A percentile compares a stretch with the other conserved stretches of the same genome.
phyloP scores from a whole-genome alignment of 495 filamentous ascomycete species.

The Penicillium riverlandense region DNA sequence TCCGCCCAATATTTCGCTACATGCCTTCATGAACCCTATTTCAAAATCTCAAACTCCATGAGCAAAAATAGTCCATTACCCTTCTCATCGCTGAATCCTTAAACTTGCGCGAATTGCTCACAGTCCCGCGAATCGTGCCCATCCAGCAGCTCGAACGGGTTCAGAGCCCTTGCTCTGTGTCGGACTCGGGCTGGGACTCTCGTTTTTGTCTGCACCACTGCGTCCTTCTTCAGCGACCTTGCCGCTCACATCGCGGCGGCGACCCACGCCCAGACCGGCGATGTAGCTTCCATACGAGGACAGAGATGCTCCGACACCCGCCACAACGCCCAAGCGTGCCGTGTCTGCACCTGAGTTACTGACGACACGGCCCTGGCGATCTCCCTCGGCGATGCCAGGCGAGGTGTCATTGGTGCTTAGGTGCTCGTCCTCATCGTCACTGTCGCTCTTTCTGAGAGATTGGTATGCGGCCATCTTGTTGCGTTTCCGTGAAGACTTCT shows the following conservation, averaged over 20 bases:
- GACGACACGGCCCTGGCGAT: constrained; percentile 41
- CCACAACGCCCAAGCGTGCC: constrained; percentile 2
- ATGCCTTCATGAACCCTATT: constrained; percentile 14
- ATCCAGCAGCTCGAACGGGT: constrained; percentile 31
- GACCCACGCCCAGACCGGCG: constrained; percentile 38
- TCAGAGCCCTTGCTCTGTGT: not conserved
- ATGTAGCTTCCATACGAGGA: constrained; percentile 54
- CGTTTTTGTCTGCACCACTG: constrained; percentile 27
- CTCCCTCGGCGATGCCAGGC: constrained; percentile 20
- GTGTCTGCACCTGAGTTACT: constrained; percentile 46
- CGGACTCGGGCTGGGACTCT: constrained; percentile 6
- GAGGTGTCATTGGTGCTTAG: constrained; percentile 14
- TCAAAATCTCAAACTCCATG: constrained; percentile 9
- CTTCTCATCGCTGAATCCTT: not conserved
- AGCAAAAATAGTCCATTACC: constrained; percentile 4
- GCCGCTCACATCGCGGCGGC: constrained; percentile 68
- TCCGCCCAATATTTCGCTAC: constrained; percentile 6
- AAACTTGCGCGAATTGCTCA: constrained; percentile 8
- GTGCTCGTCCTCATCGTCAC: constrained; percentile 14
- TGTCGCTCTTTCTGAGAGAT: constrained; percentile 29
- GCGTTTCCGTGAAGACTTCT: constrained; percentile 25
- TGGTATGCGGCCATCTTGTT: constrained; percentile 25
- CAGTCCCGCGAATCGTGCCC: constrained; percentile 41
- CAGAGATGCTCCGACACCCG: constrained; percentile 20
- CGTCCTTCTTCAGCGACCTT: constrained; percentile 81